Conservation (phyloP, 345 rosid genomes). For the Fremontodendron californicum region DNA sequence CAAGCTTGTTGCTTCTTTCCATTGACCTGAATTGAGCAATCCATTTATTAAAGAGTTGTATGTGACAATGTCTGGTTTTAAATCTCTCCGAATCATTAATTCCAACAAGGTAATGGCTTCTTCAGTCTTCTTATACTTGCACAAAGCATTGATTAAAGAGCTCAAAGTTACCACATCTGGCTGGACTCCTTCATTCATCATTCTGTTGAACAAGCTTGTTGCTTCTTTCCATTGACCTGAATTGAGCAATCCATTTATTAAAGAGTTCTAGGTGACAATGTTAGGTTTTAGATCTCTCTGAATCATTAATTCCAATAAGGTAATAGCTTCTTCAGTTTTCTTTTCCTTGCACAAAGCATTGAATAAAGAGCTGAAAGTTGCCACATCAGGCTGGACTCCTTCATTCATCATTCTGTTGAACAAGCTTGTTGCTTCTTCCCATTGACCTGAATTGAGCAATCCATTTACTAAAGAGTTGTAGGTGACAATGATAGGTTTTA, state of each 20-base stretch:
- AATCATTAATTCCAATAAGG: background rate
- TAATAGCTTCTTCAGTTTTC: background rate
- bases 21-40: too few relatives aligned
- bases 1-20: too few relatives aligned
- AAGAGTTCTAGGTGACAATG: background rate
- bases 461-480: slow-evolving; percentile 2
- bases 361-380: background rate
- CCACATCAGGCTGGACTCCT: background rate
- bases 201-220: background rate
- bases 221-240: background rate
- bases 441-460: slow-evolving; percentile 7
- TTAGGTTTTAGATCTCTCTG: background rate
- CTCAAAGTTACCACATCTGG: too few relatives aligned
- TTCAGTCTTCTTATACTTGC: too few relatives aligned
- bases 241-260: slow-evolving; percentile 21
- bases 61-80: too few relatives aligned
- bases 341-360: background rate
- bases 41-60: too few relatives aligned
- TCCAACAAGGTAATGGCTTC: too few relatives aligned
- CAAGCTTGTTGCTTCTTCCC: background rate
- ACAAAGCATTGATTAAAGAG: too few relatives aligned
- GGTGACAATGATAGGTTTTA: background rate
- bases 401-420: background rate
- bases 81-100: too few relatives aligned
- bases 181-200: too few relatives aligned